Percentiles rank a stretch among this genome's conserved stretches.
These are phyloP conservation scores for Microbotryomycetes sp. DNA, from an alignment of 1,284 basidiomycete species.

Conservation along the genomic window DNA sequence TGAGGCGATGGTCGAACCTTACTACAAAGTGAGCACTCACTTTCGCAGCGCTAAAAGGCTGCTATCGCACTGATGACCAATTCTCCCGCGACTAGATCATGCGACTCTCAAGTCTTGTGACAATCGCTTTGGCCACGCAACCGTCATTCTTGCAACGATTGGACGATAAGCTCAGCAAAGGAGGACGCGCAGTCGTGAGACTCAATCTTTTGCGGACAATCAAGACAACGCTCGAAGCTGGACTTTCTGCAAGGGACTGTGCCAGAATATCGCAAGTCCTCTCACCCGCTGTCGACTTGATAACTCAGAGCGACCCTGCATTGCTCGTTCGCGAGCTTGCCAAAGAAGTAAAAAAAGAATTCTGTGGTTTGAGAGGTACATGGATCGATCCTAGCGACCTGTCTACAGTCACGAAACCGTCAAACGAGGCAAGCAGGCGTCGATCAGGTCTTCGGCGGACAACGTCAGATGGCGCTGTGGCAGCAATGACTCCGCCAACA, in stretches of 20 bases:
- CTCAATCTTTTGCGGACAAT: slow-evolving; percentile 82
- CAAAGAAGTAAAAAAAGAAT: slow-evolving; percentile 55
- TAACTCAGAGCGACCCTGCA: slow-evolving; percentile 75
- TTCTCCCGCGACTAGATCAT: slow-evolving; percentile 59
- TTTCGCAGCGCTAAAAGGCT: no score
- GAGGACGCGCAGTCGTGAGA: slow-evolving; percentile 73
- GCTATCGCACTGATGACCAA: not conserved
- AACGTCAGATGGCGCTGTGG: not conserved
- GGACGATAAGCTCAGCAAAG: slow-evolving; percentile 67
- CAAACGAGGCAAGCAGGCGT: not conserved
- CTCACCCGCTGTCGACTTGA: slow-evolving; percentile 64
- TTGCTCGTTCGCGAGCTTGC: slow-evolving; percentile 84
- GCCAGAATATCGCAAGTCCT: slow-evolving; percentile 70
- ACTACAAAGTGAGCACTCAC: slow-evolving; percentile 35
- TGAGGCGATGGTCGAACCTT: slow-evolving; percentile 85
- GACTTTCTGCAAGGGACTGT: slow-evolving; percentile 64
- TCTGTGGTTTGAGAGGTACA: slow-evolving; percentile 1
- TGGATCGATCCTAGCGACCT: not conserved
- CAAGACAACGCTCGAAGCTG: slow-evolving; percentile 70
- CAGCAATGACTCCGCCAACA: not conserved
- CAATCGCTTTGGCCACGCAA: slow-evolving; percentile 64
- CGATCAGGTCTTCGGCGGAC: not conserved
- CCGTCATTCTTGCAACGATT: slow-evolving; percentile 79
- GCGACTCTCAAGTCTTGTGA: slow-evolving; percentile 67
- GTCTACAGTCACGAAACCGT: not conserved